Percentiles rank a stretch among this genome's conserved stretches.
phyloP scores from a whole-genome alignment of 164 flowering plant species.

The Stephania japonica region DNA sequence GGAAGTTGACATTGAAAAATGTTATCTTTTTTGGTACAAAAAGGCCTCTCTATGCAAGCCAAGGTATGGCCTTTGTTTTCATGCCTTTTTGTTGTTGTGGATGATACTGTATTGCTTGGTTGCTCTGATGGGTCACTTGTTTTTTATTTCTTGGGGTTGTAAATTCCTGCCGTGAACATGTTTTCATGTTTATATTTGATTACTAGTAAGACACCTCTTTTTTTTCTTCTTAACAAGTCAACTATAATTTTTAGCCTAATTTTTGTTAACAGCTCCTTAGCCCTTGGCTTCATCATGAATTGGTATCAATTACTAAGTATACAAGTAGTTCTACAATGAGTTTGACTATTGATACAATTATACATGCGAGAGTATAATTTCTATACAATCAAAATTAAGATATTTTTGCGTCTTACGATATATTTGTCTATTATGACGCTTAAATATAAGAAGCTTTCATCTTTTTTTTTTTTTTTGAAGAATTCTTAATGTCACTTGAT shows the following conservation, averaged over 20 bases:
- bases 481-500: too few species aligned
- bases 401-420: too few species aligned
- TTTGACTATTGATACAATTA: not conserved
- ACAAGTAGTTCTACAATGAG: not conserved
- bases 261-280: not conserved
- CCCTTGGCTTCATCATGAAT: not conserved
- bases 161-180: not conserved
- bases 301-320: not conserved
- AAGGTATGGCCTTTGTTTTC: not conserved
- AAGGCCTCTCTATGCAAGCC: not conserved
- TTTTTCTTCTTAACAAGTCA: not conserved
- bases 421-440: too few species aligned
- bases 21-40: not conserved
- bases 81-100: not conserved
- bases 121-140: not conserved
- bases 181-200: not conserved
- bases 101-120: not conserved
- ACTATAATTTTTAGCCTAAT: not conserved
- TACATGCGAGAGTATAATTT: not conserved
- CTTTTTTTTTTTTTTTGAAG: too few species aligned
- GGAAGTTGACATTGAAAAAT: conserved; percentile 1
- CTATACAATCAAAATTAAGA: not conserved
- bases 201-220: not conserved
- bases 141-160: not conserved
- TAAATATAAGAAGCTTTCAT: too few species aligned